These are phyloP conservation scores for Penicillium nucicola DNA, from an alignment of 495 filamentous ascomycete genomes.

Conservation along the genomic window DNA sequence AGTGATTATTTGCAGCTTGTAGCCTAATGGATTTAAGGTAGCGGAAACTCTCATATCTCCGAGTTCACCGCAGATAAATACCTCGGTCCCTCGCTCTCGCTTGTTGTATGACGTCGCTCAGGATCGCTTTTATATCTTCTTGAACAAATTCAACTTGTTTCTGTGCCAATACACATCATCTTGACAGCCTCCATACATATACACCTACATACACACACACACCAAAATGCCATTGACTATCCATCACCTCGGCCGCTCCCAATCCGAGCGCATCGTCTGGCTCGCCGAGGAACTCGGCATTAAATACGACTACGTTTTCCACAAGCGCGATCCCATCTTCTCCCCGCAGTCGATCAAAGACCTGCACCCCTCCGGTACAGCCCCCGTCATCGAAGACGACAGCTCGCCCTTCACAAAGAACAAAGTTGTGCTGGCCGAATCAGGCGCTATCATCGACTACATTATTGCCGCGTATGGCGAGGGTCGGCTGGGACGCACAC, in stretches of 20 bases:
- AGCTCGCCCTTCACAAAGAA: conserved; percentile 30
- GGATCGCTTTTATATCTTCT: not conserved
- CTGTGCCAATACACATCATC: not conserved
- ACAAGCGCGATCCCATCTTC: conserved; percentile 49
- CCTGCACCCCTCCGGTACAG: conserved; percentile 49
- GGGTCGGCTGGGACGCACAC: conserved; percentile 39
- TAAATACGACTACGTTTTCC: conserved; percentile 47
- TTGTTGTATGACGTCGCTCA: not conserved
- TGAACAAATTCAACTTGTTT: no score
- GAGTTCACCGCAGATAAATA: not conserved
- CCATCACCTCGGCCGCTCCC: conserved; percentile 54
- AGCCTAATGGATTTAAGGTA: not conserved
- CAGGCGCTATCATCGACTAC: conserved; percentile 54
- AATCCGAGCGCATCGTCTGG: conserved; percentile 61
- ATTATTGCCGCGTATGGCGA: conserved; percentile 49
- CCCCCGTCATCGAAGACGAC: conserved; percentile 55
- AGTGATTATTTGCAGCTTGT: no score
- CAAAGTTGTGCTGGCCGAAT: conserved; percentile 45
- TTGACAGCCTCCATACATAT: no score
- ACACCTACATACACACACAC: no score
- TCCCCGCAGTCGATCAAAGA: conserved; percentile 51
- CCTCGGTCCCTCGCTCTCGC: not conserved
- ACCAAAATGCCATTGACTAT: conserved; percentile 37
- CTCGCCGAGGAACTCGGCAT: conserved; percentile 61
- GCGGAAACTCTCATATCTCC: not conserved